These are phyloP conservation scores for Syzygium aqueum DNA, from an alignment of 345 rosid genomes.

Conservation along the genomic window DNA sequence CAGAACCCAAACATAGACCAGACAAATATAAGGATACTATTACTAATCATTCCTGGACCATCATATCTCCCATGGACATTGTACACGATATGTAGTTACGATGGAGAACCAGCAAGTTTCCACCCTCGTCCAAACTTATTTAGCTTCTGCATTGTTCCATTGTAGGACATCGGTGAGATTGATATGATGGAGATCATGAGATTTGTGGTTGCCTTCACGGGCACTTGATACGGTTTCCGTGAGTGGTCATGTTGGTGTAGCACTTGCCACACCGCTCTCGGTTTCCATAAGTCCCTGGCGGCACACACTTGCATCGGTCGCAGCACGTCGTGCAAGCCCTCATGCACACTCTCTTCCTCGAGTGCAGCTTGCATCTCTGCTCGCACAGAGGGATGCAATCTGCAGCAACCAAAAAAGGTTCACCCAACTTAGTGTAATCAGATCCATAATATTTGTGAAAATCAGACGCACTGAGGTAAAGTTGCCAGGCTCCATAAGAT, in stretches of 20 bases:
- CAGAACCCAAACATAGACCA: neutral
- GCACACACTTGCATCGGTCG: conserved; percentile 86
- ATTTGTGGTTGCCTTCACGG: conserved; percentile 23
- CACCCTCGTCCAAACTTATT: neutral
- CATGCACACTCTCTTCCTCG: conserved; percentile 49
- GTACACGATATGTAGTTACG: neutral
- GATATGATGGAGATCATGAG: neutral
- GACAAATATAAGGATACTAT: neutral
- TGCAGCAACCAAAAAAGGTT: conserved; percentile 1
- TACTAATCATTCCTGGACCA: neutral
- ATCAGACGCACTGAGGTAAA: neutral
- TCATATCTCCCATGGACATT: neutral
- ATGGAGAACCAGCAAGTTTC: neutral
- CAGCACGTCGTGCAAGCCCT: conserved; percentile 93
- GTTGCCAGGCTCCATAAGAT: neutral
- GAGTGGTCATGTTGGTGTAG: conserved; percentile 79
- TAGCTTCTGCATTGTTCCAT: neutral
- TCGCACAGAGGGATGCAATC: conserved; percentile 75
- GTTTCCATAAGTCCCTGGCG: conserved; percentile 91
- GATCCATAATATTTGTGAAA: neutral
- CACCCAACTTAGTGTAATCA: neutral
- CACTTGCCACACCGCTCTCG: conserved; percentile 79
- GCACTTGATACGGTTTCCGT: conserved; percentile 50
- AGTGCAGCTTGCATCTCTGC: conserved; percentile 62
- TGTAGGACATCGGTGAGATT: neutral